Conservation (phyloP, 768 basidiomycete species). For the Mycena kentingensis region DNA sequence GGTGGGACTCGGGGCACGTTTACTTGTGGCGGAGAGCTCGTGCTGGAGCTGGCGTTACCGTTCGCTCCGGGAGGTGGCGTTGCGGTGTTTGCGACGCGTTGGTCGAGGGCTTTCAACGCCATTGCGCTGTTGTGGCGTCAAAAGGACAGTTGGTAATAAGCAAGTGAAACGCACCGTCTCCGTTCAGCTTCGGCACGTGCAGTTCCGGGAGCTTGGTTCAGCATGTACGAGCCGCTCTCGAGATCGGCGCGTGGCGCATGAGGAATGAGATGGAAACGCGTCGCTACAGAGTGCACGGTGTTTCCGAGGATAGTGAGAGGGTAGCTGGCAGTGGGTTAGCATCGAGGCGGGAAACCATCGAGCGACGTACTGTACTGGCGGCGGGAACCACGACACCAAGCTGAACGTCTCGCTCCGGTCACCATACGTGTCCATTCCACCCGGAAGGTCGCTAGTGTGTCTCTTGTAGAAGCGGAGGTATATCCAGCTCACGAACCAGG, state of each 20-base stretch:
- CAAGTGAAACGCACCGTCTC: constrained; percentile 60
- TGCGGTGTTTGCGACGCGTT: constrained; percentile 74
- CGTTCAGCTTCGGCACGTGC: constrained; percentile 96
- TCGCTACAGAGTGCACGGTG: constrained; percentile 65
- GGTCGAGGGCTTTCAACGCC: constrained; percentile 95
- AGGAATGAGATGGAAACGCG: constrained; percentile 77
- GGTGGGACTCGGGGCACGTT: constrained; percentile 38
- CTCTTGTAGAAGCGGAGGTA: constrained; percentile 98
- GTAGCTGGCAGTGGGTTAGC: constrained; percentile 47
- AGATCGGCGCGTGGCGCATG: constrained; percentile 58
- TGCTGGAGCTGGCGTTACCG: too few relatives aligned
- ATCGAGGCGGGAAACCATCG: background rate
- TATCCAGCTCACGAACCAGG: constrained; percentile 96
- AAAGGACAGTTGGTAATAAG: constrained; percentile 6
- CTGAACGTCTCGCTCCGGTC: constrained; percentile 97
- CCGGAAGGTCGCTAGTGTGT: constrained; percentile 63
- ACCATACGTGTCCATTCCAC: constrained; percentile 74
- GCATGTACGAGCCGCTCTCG: constrained; percentile 73
- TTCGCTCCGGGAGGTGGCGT: constrained; percentile 44
- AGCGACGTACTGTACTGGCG: constrained; percentile 80
- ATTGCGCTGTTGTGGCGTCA: constrained; percentile 65
- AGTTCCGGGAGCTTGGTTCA: constrained; percentile 78
- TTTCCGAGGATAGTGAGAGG: constrained; percentile 72
- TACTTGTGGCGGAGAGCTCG: constrained; percentile 33
- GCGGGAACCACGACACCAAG: constrained; percentile 95